Base-by-base conservation (phyloP, 2,329 filamentous ascomycete species). In the Zelopaecilomyces penicillatus region DNA sequence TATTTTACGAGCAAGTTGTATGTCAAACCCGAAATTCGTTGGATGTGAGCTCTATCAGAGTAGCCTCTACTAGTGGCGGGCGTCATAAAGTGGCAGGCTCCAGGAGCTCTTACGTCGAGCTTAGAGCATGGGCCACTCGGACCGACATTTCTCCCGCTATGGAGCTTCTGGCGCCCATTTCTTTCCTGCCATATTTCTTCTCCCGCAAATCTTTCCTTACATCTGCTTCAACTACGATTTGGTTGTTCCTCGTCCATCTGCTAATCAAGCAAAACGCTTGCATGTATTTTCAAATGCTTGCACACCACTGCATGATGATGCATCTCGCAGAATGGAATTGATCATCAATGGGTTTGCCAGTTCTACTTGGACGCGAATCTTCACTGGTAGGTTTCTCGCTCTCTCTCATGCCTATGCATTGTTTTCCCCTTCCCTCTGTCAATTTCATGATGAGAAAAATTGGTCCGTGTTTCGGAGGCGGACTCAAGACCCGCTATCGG, bases 381-480 rank as follows among this genome's bases (percentile, higher is more conserved):
- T 19, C 19, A 19, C 19, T 19, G 19, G 19, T 19, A 19, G 19
- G 19, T 19, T 19, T 19, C 19, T 19, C 19, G 19, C 19, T 19
- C 19, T 19, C 19, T 19, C 19, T 19, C 19, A 19, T 19, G 3
- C 2, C 19, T 19, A 19, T 19, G 19, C 19, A 19, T 19, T 19
- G 19, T 19, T 19, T 19, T 19, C 38, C 31, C 7, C 37, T 4
- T 19, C 6, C 4, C 11, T 19, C 30, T 30, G 28, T 30, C 43
- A 41, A 44, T 45, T 56, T 46, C 47, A 55, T 67, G 85, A 90
- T 89, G 86, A 90, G 76, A 85, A 76, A 75, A 75, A 82, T 90
- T 90, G 85, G 87, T 91, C 87, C 86, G 85, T 91, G 86, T 93
- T 91, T 82, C 87, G 79, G 85, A 91, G 65, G 83, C 82, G 82